These are phyloP conservation scores for Termitomyces sp. DNA, from an alignment of 768 basidiomycete genomes.

Conservation along the genomic window DNA sequence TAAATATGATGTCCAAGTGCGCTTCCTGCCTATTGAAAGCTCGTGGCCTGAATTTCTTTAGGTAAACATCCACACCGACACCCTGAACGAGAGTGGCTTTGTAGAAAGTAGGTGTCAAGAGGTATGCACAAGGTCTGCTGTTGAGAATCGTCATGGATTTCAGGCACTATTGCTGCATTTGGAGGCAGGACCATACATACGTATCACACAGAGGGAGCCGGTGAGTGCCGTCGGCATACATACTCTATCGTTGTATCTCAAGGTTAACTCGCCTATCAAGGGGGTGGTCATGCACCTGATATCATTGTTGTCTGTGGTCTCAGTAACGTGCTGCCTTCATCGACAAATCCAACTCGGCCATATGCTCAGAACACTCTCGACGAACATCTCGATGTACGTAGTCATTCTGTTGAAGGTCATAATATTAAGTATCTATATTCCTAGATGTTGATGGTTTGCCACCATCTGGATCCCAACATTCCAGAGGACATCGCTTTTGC, in stretches of 20 bases:
- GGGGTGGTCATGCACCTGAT: conserved; percentile 96
- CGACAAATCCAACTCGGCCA: conserved; percentile 95
- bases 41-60: conserved; percentile 15
- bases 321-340: conserved; percentile 88
- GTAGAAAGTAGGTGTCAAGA: conserved; percentile 69
- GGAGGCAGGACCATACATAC: conserved; percentile 91
- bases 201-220: conserved; percentile 96
- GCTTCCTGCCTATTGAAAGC: conserved; percentile 7
- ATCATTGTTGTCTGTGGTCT: conserved; percentile 96
- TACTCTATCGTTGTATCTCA: not conserved
- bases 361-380: conserved; percentile 89
- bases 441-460: conserved; percentile 99
- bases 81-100: conserved; percentile 95
- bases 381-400: conserved; percentile 89
- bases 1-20: conserved; percentile 89
- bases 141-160: not conserved
- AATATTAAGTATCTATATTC: not conserved
- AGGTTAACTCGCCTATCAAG: conserved; percentile 24
- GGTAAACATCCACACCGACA: conserved; percentile 96
- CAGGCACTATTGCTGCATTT: conserved; percentile 87
- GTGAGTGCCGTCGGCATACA: conserved; percentile 27
- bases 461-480: conserved; percentile 89
- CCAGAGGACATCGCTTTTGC: conserved; percentile 94
- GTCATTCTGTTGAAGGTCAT: not conserved
- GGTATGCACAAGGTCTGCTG: not conserved